Base-by-base conservation (phyloP, 2,329 filamentous ascomycete genomes). In the Ambrosiella xylebori region DNA sequence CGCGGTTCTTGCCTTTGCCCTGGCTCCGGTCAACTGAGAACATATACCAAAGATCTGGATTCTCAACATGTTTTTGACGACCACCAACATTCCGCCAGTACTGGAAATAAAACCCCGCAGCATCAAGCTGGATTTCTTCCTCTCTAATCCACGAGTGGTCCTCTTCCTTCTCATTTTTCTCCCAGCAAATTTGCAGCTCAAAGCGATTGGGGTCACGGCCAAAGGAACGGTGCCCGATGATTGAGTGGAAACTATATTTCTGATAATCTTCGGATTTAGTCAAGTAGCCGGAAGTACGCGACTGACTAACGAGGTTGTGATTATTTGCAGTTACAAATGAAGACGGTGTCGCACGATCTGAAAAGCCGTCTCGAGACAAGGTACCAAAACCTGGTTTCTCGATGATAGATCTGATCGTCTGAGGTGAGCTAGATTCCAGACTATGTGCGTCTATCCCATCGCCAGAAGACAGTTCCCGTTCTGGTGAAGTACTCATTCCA, bases 1-100 rank as follows among this genome's bases (percentile, higher is more conserved):
- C 44, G 19, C 38, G 38, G 39, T 49, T 37, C 7, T 55, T 56
- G 7, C 56, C 56, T 6, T 45, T 35, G 37, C 38, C 54, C 19
- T 56, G 51, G 15, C 54, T 51, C n/a, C 59, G 52, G 15, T 57
- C 44, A 13, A 61, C 54, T 2, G 51, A 52, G 35, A 61, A 61
- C 59, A 61, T 61, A 15, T 55, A 61, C 59, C 59, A 61, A 37
- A 61, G 19, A 15, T 58, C 45, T 2, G 59, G 59, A 41, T 61
- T 51, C 7, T 55, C 59, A 15, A 61, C 56, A 27, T 58, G 52
- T 9, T 27, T 56, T 45, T 61, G 45, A 3, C 59, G 59, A 4
- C 59, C 59, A 27, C 50, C 50, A 36, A 61, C 56, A 17, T 19
- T 51, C 3, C 19, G n/a, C 59, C 59, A 61, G 12, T 61, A 61